A percentile compares a stretch with the other conserved stretches of the same genome.
Evolutionary conservation across 345 rosid genomes (phyloP).

Genomic region (Acer saccharum): DNA sequence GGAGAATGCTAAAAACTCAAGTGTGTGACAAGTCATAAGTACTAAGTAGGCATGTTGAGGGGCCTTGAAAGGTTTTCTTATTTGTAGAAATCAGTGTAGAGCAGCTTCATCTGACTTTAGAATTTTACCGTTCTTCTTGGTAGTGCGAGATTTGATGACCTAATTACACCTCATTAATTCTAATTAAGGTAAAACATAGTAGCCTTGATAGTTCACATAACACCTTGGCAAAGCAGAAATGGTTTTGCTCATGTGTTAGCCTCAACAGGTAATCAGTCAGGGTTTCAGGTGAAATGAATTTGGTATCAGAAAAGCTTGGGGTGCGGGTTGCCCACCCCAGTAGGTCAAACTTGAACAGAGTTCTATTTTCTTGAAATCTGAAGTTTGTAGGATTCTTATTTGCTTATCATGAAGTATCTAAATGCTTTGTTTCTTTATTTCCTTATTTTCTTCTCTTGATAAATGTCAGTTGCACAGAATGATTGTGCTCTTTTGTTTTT

Average conservation of each 20-base stretch:
- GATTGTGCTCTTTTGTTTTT: background rate
- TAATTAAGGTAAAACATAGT: background rate
- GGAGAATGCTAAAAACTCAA: background rate
- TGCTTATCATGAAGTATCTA: background rate
- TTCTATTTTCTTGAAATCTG: conserved; percentile 7
- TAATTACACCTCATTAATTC: background rate
- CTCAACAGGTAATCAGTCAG: background rate
- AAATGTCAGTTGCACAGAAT: background rate
- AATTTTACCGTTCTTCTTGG: background rate
- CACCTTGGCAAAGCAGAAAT: background rate
- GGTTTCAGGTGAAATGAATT: conserved; percentile 4
- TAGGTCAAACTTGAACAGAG: background rate
- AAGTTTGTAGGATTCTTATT: background rate
- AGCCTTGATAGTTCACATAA: background rate
- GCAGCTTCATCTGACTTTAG: background rate
- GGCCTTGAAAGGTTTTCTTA: conserved; percentile 3
- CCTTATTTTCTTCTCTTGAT: background rate
- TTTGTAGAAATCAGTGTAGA: conserved; percentile 2
- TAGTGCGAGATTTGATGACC: background rate
- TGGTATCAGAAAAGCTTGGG: background rate
- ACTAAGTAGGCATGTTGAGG: background rate
- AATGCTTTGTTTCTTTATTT: background rate
- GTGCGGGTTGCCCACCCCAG: background rate
- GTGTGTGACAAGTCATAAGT: background rate
- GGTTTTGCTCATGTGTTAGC: background rate